These are phyloP conservation scores for Bolboschoenoplectus hybrid DNA, from an alignment of 202 grass and related monocot species.

Conservation along the genomic window DNA sequence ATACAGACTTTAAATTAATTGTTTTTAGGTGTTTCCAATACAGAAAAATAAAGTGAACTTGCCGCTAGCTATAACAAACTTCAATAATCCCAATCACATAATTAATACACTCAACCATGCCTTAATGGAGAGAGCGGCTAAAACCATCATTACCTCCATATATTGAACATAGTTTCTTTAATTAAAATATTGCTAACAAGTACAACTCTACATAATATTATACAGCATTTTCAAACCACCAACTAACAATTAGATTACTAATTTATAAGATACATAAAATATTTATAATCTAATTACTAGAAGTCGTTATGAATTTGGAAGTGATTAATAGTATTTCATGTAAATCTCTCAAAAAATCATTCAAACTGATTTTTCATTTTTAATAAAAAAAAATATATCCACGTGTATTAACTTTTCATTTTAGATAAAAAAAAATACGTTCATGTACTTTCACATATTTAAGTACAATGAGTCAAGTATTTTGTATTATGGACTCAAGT, in stretches of 20 bases:
- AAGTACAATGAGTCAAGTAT: no score
- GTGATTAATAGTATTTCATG: no score
- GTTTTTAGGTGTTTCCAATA: neutral
- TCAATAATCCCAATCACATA: constrained; percentile 30
- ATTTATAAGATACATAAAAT: neutral
- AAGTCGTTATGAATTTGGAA: neutral
- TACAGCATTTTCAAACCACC: neutral
- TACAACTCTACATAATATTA: constrained; percentile 1
- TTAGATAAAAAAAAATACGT: no score
- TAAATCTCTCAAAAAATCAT: no score
- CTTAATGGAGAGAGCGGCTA: constrained; percentile 33
- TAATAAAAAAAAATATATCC: no score
- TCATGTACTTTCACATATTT: no score
- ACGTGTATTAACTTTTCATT: no score
- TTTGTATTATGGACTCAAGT: no score
- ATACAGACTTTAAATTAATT: constrained; percentile 10
- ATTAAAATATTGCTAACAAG: constrained; percentile 27
- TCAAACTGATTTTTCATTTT: no score
- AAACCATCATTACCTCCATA: constrained; percentile 36
- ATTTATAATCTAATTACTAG: neutral
- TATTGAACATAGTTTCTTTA: neutral
- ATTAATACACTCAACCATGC: neutral
- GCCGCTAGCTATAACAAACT: neutral
- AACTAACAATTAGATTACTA: neutral
- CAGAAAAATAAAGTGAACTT: neutral